Evolutionary conservation across 2,329 filamentous ascomycete genomes (phyloP), one percentile per base, ranked within the genome.

Genomic region (Diplodia seriata): DNA sequence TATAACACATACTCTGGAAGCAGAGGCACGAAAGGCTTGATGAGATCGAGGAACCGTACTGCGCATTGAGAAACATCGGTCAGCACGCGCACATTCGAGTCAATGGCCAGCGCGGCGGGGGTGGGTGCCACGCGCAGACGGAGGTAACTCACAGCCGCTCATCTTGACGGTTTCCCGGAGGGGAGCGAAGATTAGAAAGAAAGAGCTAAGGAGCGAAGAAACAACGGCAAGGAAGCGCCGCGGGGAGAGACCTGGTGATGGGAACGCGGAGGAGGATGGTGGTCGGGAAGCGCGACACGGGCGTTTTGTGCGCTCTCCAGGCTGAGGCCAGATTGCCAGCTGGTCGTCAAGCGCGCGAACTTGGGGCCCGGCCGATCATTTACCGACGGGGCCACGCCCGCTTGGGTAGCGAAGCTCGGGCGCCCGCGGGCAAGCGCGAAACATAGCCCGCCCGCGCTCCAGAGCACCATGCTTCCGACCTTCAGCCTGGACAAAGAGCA

Each of bases 21-120:
- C 89, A 98, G 93, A 86, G 95, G 94, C 87, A 96, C 93, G 82
- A 99, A 99, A 80, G 95, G 95, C 85, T 99, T 99, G 86, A 99
- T 95, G 82, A 98, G 89, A 85, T 99, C 95, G 86, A 99, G 94
- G 81, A 99, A 99, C 82, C 95, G 94, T 84, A 99, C 94, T 98
- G 74, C 70, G 71, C 38, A 23, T 20, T 11, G 55, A 53, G 20
- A 54, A 14, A 57, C 54, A 55, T 67, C 69, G 69, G 68, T 49
- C 43, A 70, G 72, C 76, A 72, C 75, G 76, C 69, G 68, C 38
- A 69, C 68, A 47, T 31, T 66, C 62, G 70, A 31, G 20, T 29
- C 64, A 66, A 68, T 68, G 66, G 66, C 54, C 23, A 20, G 65
- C 47, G 47, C 43, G 43, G 43, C 43, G 40, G 53, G 33, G n/a